Percentiles rank a stretch among this genome's conserved stretches.
Conservation (phyloP, 2,329 filamentous ascomycete genomes). For the Penicillium sp. region DNA sequence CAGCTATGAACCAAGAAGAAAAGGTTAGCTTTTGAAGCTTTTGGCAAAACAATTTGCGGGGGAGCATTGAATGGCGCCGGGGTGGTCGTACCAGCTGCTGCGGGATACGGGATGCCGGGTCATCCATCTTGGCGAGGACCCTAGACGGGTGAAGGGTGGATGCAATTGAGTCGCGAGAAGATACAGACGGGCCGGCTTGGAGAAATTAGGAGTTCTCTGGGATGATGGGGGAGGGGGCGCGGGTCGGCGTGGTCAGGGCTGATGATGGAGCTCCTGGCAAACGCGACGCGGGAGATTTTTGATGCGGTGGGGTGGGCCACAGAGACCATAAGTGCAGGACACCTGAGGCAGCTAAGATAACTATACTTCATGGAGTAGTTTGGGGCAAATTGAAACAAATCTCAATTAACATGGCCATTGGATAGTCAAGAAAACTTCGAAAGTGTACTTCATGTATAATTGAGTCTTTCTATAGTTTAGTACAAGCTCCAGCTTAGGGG, state of each 20-base stretch:
- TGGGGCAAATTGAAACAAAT: too few species aligned
- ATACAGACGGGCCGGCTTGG: not conserved
- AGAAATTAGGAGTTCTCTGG: constrained; percentile 5
- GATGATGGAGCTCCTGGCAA: constrained; percentile 28
- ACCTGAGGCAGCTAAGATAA: constrained; percentile 27
- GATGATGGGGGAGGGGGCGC: constrained; percentile 9
- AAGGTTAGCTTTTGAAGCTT: constrained; percentile 14
- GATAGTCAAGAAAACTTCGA: too few species aligned
- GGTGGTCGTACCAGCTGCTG: constrained; percentile 47
- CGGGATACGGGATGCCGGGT: constrained; percentile 51
- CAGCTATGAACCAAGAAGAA: constrained; percentile 57
- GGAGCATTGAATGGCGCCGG: constrained; percentile 1
- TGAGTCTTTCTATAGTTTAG: too few species aligned
- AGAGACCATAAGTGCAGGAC: constrained; percentile 21
- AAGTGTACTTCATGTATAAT: too few species aligned
- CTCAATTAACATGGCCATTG: too few species aligned
- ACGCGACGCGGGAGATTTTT: constrained; percentile 46
- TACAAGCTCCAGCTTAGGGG: too few species aligned
- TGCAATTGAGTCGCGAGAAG: constrained; percentile 19
- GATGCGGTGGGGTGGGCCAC: constrained; percentile 25
- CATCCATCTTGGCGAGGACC: constrained; percentile 45
- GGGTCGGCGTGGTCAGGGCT: constrained; percentile 13
- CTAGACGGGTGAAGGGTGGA: constrained; percentile 14
- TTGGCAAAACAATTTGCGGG: not conserved
- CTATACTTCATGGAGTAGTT: not conserved